Evolutionary conservation across 2,329 filamentous ascomycete species (phyloP), one percentile per base, ranked within the genome.

Genomic region (Xylaria polymorpha): DNA sequence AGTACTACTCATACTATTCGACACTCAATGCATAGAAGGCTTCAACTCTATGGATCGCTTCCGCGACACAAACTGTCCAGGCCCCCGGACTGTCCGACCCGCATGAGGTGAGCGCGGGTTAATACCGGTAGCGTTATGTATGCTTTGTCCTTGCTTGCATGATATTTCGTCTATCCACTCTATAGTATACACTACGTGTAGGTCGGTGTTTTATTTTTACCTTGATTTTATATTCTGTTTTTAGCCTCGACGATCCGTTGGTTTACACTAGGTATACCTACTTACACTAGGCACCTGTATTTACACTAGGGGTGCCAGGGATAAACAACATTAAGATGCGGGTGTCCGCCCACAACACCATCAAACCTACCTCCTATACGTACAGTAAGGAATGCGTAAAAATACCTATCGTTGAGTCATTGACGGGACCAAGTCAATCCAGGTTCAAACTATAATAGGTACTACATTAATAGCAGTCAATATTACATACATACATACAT

Each of bases 1-100:
- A 64, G 29, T 41, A 15, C 57, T 35, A 62, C 35, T 15, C 15
- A 25, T 15, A n/a, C 25, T n/a, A 20, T n/a, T 25, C 35, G 48
- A 67, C 53, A n/a, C 56, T 53, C 57, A 56, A 63, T 61, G 56
- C 39, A 29, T 61, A 46, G 64, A 58, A 66, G 51, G 14, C 46
- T 51, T 66, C 61, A 61, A 56, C 61, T 56, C 68, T 44, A 46
- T 61, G 61, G 51, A 61, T 59, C 51, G 44, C 65, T 65, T 68
- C 64, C 68, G 61, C 39, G 61, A 57, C 61, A 57, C 56, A 63
- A 60, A 61, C 61, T 58, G 41, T 53, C 64, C 56, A 62, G 64
- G 60, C 61, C 58, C 48, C 61, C 68, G 61, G 68, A 51, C 37
- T 61, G 61, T 29, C 56, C 68, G 55, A 59, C 55, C 57, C 57